Base-by-base conservation (phyloP, 1,284 basidiomycete species). In the Cryptococcus depauperatus region DNA sequence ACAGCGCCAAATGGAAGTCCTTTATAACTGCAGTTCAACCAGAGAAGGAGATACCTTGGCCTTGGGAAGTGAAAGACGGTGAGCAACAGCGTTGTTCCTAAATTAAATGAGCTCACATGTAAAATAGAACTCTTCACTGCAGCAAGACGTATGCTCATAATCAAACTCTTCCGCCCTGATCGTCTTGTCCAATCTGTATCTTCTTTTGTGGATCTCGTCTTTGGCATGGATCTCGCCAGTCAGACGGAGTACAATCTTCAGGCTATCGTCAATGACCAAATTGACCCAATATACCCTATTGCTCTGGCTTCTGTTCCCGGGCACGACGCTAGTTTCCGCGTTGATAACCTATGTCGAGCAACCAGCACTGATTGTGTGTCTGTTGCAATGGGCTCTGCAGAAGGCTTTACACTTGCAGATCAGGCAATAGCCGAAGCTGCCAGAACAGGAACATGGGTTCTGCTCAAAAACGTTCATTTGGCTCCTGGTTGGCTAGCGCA, bases 381-480 rank as follows among this genome's bases (percentile, higher is more conserved):
- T 1, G 86, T 96, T 14, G 92, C 92, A 10, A 95, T 97, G 89
- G 92, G 92, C n/a, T 95, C 91, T 1, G 85, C 90, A 55, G 92
- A 97, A 76, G 91, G 92, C n/a, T 92, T 89, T 69, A 79, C 80
- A 6, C 76, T 90, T 3, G 92, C 92, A 5, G 92, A 97, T 61
- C 89, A 93, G 67, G 90, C 90, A 2, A 95, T 97, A 53, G 83
- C 85, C 18, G 73, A 82, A 19, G 91, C 91, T 21, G 85, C 89
- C 13, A 79, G 91, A 18, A 85, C 88, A 65, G 92, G 92, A 6
- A 79, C 84, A 11, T 93, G 90, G 90, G 91, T 96, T 2, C 75
- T 96, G 37, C 78, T 95, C 51, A 96, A 96, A 75, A 97, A 97
- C 57, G 89, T 93, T 7, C 91, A 96, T 62, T 78, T 97, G 37